Evolutionary conservation across 2,329 filamentous ascomycete genomes (phyloP), one percentile per base, ranked within the genome.

Genomic region (Zelopaecilomyces penicillatus): DNA sequence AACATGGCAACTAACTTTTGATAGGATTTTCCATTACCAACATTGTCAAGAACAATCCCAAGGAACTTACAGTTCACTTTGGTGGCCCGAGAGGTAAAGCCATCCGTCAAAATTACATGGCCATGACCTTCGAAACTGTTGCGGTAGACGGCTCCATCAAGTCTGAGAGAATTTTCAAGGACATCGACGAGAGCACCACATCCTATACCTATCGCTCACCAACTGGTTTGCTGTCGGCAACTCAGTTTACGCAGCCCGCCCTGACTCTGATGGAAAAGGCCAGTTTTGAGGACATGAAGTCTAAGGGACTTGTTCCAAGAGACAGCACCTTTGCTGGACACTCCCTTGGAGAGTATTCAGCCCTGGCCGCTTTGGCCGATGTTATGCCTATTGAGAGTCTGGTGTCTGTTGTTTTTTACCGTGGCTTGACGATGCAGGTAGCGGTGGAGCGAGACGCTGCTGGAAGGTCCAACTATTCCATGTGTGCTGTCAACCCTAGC

Each of bases 341-440:
- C 74, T 98, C 94, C 1, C 81, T 98, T 26, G 93, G 93, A 67
- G 93, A 98, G 71, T 98, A 98, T 74, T 96, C 90, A 51, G 93
- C 93, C 7, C 82, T 98, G 51, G 93, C 93, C 51, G 93, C 93
- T 9, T 77, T 98, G 49, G 93, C 94, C 8, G 91, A 98, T 61
- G 93, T 98, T 63, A 95, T 98, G 87, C 93, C 94, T n/a, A 98
- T 98, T 59, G 93, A 98, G 74, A 93, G 85, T 56, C 75, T 98
- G 65, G 93, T 98, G 2, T 97, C 93, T 0, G 93, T 98, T 39
- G 94, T 98, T 44, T 98, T 98, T 78, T 98, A 98, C 74, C 89
- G 93, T 66, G 93, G 93, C 60, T 74, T 98, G 60, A 98, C 93
- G 26, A 98, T 98, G 93, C 93, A 98, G 70, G 93, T 98, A 39